A percentile compares a stretch with the other conserved stretches of the same genome.
phyloP scores from a whole-genome alignment of 306 rosid species.

The Lablab purpureus region DNA sequence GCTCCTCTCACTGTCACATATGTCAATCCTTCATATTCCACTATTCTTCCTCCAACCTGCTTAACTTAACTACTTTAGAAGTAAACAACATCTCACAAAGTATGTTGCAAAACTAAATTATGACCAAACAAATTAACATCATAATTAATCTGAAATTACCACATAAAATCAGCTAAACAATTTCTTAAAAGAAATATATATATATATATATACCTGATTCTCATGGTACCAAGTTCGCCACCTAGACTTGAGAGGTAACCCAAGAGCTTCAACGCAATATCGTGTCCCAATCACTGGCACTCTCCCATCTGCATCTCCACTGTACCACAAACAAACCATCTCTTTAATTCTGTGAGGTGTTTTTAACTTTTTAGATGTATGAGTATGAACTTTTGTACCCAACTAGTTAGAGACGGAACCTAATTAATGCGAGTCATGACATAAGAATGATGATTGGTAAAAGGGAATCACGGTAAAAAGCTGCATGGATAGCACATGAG shows the following conservation, averaged over 20 bases:
- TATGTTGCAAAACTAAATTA: no score
- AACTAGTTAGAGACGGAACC: background rate
- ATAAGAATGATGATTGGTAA: conserved; percentile 3
- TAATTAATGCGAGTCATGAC: conserved; percentile 30
- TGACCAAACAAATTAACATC: no score
- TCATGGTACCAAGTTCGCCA: conserved; percentile 66
- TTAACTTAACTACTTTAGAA: no score
- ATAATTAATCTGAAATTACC: no score
- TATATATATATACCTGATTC: conserved; percentile 39
- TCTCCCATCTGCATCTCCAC: conserved; percentile 71
- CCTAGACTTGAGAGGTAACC: conserved; percentile 53
- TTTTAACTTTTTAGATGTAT: background rate
- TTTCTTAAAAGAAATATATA: no score
- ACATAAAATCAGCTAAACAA: no score
- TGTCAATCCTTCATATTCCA: conserved; percentile 65
- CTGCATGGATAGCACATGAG: conserved; percentile 18
- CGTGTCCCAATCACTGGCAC: conserved; percentile 64
- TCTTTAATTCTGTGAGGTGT: no score
- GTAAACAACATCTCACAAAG: no score
- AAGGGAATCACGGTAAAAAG: background rate
- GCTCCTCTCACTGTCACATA: conserved; percentile 69
- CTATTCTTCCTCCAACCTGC: conserved; percentile 68
- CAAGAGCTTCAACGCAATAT: conserved; percentile 60
- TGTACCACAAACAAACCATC: conserved; percentile 32
- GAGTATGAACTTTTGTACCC: background rate